Conservation (phyloP, 139 green algal genomes). For the Chlamydomonas sphaeroides region DNA sequence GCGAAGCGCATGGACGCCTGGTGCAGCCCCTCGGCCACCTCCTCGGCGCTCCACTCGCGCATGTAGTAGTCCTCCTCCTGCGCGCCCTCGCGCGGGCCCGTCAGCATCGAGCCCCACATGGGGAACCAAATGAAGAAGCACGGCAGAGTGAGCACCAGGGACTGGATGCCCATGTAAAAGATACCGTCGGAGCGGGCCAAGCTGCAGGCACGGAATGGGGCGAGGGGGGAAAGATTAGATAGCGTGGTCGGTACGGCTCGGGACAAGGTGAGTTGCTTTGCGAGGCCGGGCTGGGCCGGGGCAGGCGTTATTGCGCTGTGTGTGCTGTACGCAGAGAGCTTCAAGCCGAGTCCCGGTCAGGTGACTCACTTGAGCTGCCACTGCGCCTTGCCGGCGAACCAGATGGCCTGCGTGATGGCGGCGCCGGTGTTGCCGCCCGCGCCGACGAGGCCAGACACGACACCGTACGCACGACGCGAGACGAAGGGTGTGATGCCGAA, state of each 20-base stretch:
- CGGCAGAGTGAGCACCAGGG: slow-evolving; percentile 75
- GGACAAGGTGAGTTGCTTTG: too few species aligned
- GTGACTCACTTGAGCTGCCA: slow-evolving; percentile 38
- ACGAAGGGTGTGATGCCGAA: slow-evolving; percentile 95
- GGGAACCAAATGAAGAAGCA: slow-evolving; percentile 90
- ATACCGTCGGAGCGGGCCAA: slow-evolving; percentile 76
- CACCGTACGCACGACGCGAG: slow-evolving; percentile 82
- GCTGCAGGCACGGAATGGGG: background rate
- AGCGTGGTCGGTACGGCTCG: too few species aligned
- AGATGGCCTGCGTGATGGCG: slow-evolving; percentile 88
- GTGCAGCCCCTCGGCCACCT: slow-evolving; percentile 66
- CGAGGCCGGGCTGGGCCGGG: too few species aligned
- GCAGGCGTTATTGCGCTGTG: too few species aligned
- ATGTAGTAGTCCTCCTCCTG: slow-evolving; percentile 94
- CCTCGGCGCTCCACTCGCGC: slow-evolving; percentile 63
- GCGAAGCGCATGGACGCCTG: slow-evolving; percentile 70
- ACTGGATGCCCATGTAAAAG: slow-evolving; percentile 89
- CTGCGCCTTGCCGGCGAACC: slow-evolving; percentile 72
- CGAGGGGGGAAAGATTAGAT: background rate
- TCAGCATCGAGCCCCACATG: slow-evolving; percentile 94
- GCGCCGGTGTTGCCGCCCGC: slow-evolving; percentile 92
- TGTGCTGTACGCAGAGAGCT: too few species aligned
- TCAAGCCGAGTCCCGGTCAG: too few species aligned
- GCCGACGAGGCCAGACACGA: slow-evolving; percentile 90
- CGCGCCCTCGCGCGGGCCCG: slow-evolving; percentile 56